Base-by-base conservation (phyloP, 2,329 filamentous ascomycete species). In the Scedosporium dehoogii region DNA sequence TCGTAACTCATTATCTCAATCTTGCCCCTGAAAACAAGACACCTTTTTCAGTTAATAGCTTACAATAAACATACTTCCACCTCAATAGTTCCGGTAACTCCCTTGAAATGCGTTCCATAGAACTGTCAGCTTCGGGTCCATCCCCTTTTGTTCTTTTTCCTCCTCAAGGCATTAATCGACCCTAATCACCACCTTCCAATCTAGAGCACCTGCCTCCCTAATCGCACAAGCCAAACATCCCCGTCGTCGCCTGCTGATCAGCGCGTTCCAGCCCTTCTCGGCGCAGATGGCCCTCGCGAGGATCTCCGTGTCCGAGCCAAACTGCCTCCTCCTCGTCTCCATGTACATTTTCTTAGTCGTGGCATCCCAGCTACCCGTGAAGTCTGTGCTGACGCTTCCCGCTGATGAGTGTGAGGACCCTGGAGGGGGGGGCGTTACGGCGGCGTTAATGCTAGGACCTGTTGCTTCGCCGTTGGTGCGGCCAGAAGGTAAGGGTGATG, bases 191-290 rank as follows among this genome's bases (percentile, higher is more conserved):
- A 91, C 81, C 67, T 82, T 83, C 78, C 90, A 86, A 2, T 84
- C 86, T 63, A 91, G 71, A 3, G 86, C 89, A 4, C 85, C 85
- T 0, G 88, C 89, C 75, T 93, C 89, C 18, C 90, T 81, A 53
- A 93, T 83, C 48, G 87, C 88, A 72, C 90, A 93, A 3, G 83
- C 82, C 42, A 92, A 73, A 70, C 90, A 93, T 0, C 87, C 88
- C 64, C 88, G 79, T 66, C 84, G 82, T 46, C 81, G 78, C 60
- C 87, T 79, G 64, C 86, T 89, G 65, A 92, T 79, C 18, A 92
- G 71, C 23, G 89, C 89, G 70, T 91, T 88, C 79, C 86, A 87
- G 2, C 89, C 89, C 67, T 82, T 85, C 69, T 90, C 85, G 0
- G 89, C 86, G 70, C 90, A 92, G 66, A 90, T 79, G 1, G 89